Percentiles rank a stretch among this genome's conserved stretches.
Conservation (phyloP, 2,329 filamentous ascomycete genomes). For the Apiospora koreana region DNA sequence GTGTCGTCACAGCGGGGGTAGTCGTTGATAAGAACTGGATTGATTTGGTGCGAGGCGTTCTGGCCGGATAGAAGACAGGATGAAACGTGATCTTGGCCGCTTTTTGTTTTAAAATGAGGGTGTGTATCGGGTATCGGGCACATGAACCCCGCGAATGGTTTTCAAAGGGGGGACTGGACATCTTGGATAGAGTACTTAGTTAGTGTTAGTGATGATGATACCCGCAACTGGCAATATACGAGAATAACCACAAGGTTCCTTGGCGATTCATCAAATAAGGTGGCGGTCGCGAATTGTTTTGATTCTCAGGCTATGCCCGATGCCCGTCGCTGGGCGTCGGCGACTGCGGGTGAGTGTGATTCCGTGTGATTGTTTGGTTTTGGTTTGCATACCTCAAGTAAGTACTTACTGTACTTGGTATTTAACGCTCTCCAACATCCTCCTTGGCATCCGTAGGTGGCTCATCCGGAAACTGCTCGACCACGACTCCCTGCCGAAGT, state of each 20-base stretch:
- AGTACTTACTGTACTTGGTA: no score
- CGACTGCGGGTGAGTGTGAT: not conserved
- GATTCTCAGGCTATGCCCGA: not conserved
- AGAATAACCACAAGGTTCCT: not conserved
- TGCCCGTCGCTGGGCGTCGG: not conserved
- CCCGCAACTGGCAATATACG: not conserved
- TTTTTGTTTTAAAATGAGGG: not conserved
- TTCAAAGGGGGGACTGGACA: not conserved
- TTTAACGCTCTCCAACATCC: not conserved
- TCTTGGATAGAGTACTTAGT: no score
- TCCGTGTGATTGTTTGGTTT: not conserved
- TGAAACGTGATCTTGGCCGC: not conserved
- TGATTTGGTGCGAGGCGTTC: not conserved
- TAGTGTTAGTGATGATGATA: not conserved
- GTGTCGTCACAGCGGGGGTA: not conserved
- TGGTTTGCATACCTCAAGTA: not conserved
- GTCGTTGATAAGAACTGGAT: not conserved
- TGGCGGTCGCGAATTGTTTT: not conserved
- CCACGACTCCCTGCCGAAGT: not conserved
- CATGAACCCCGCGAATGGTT: not conserved
- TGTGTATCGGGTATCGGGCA: not conserved
- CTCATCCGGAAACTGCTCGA: not conserved
- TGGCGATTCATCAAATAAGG: constrained; percentile 5
- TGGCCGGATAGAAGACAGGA: not conserved
- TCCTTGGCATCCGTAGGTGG: not conserved